Conservation (phyloP, 208 protist genomes). For the Leishmania tropica region DNA sequence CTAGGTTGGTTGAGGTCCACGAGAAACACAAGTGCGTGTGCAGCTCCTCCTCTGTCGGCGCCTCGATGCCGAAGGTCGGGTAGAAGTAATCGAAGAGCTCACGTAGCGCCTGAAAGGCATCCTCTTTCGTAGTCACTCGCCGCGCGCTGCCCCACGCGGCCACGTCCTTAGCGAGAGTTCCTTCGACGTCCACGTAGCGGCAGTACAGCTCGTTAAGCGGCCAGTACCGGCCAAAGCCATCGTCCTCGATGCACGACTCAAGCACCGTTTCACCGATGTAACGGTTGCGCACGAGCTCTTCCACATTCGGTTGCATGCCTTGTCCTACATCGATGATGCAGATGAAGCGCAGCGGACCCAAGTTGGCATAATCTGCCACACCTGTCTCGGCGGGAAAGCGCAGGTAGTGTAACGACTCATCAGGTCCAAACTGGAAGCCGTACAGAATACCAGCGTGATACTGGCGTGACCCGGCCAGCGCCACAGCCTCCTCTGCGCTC, state of each 20-base stretch:
- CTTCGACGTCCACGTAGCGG: constrained; percentile 62
- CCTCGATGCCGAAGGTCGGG: constrained; percentile 54
- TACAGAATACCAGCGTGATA: constrained; percentile 70
- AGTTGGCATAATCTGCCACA: no score
- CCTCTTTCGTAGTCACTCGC: constrained; percentile 48
- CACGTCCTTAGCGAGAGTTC: constrained; percentile 38
- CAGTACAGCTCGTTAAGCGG: constrained; percentile 82
- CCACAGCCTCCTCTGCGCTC: constrained; percentile 14
- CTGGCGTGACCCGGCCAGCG: constrained; percentile 12
- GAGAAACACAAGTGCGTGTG: constrained; percentile 37
- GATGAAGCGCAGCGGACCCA: constrained; percentile 55
- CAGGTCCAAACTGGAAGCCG: constrained; percentile 44
- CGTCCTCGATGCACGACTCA: constrained; percentile 82
- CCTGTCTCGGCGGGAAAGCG: constrained; percentile 49
- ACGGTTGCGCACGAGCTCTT: constrained; percentile 41
- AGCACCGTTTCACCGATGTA: constrained; percentile 82
- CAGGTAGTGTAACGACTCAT: constrained; percentile 56
- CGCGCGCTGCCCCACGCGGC: constrained; percentile 57
- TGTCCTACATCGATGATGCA: constrained; percentile 88
- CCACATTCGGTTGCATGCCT: constrained; percentile 69
- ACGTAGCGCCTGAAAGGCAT: constrained; percentile 50
- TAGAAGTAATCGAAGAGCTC: constrained; percentile 70
- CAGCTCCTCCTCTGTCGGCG: constrained; percentile 47
- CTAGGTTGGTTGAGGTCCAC: constrained; percentile 46
- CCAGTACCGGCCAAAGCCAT: constrained; percentile 89